Conservation (phyloP, 192 early-diverging fungal genomes). For the Phlyctochytrium bullatum region DNA sequence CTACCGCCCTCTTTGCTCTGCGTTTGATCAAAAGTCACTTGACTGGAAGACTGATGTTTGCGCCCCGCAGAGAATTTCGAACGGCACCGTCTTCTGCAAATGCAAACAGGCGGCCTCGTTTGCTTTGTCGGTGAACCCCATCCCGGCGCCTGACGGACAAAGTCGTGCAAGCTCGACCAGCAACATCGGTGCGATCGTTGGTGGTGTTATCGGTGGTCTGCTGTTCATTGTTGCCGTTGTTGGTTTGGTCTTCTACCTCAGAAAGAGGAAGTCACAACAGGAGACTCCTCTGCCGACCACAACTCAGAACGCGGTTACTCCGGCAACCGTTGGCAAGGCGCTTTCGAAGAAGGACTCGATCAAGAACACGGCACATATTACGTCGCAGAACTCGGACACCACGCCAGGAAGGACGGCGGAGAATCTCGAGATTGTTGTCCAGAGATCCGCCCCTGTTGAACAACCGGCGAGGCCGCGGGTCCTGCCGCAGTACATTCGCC, state of each 20-base stretch:
- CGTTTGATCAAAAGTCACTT: slow-evolving; percentile 3
- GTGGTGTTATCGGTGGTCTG: slow-evolving; percentile 18
- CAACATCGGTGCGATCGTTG: slow-evolving; percentile 20
- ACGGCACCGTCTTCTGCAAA: slow-evolving; percentile 1
- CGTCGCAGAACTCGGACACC: background rate
- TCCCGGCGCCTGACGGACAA: background rate
- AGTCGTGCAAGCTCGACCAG: background rate
- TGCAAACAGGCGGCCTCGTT: slow-evolving; percentile 22
- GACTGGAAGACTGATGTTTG: slow-evolving; percentile 14
- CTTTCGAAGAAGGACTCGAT: background rate
- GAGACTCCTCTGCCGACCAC: background rate
- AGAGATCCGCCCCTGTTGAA: background rate
- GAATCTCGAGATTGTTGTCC: background rate
- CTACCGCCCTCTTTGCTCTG: slow-evolving; percentile 14
- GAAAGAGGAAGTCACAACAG: slow-evolving; percentile 4
- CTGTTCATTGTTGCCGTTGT: slow-evolving; percentile 16
- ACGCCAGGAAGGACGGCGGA: background rate
- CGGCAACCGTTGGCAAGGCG: background rate
- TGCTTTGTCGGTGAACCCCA: background rate
- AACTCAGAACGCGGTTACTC: too few relatives aligned
- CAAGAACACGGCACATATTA: background rate
- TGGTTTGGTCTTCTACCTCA: slow-evolving; percentile 12
- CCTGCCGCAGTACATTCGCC: slow-evolving; percentile 20
- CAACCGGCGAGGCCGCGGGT: slow-evolving; percentile 1
- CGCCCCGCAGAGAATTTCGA: background rate